phyloP scores from a whole-genome alignment of 1,284 basidiomycete species.

The Ustilago lituana region DNA sequence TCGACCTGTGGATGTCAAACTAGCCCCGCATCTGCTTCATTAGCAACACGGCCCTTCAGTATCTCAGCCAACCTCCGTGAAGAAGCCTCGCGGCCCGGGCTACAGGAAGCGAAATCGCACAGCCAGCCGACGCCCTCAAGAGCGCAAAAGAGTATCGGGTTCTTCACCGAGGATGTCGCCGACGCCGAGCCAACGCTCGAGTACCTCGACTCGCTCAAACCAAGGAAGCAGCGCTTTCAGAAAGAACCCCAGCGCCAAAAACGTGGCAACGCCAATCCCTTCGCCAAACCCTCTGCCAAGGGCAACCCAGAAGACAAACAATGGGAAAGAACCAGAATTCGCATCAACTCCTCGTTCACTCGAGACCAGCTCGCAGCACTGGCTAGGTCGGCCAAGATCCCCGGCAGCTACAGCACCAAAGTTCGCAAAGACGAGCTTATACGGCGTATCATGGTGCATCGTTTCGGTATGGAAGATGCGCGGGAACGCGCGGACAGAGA shows the following conservation, averaged over 20 bases:
- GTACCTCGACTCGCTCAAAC: constrained; percentile 47
- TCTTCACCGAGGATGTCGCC: constrained; percentile 23
- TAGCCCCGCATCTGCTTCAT: not conserved
- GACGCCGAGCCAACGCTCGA: constrained; percentile 39
- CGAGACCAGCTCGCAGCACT: constrained; percentile 35
- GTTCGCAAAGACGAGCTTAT: constrained; percentile 31
- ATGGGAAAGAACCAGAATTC: constrained; percentile 34
- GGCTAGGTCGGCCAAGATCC: constrained; percentile 26
- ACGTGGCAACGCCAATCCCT: constrained; percentile 13
- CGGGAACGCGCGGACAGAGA: constrained; percentile 25
- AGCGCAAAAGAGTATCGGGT: not conserved
- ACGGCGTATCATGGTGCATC: constrained; percentile 41
- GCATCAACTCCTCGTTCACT: constrained; percentile 43
- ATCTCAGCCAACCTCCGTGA: not conserved
- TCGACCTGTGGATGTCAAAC: constrained; percentile 11
- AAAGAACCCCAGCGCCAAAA: constrained; percentile 1
- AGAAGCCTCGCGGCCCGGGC: not conserved
- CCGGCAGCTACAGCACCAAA: constrained; percentile 22
- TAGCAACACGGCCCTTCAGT: constrained; percentile 17
- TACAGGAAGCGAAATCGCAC: not conserved
- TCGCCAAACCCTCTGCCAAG: constrained; percentile 15
- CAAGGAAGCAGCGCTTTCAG: not conserved
- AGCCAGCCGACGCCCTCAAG: not conserved
- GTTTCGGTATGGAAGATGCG: constrained; percentile 43
- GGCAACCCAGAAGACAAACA: constrained; percentile 27